Percentiles rank a stretch among this genome's conserved stretches.
These are phyloP conservation scores for Beauveria brongniartii DNA, from an alignment of 2,329 filamentous ascomycete genomes.

Conservation along the genomic window DNA sequence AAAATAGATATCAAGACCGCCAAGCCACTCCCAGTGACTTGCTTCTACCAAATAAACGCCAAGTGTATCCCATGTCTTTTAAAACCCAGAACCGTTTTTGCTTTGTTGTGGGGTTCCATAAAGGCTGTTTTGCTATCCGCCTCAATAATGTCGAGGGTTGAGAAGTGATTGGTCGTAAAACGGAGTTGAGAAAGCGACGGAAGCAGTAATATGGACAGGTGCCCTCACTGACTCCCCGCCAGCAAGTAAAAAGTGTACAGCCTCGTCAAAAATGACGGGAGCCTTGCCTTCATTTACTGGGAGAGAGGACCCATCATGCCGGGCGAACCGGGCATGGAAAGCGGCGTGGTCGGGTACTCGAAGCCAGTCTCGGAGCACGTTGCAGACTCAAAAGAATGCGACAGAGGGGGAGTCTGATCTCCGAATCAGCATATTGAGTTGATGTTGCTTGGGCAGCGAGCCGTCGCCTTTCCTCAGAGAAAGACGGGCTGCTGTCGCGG, in stretches of 20 bases:
- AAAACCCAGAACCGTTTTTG: background rate
- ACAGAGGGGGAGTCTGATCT: constrained; percentile 66
- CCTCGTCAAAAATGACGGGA: background rate
- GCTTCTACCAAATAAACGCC: constrained; percentile 8
- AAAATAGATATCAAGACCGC: constrained; percentile 8
- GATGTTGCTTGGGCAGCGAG: constrained; percentile 30
- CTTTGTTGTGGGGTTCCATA: background rate
- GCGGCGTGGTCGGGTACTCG: constrained; percentile 61
- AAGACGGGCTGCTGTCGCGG: constrained; percentile 1
- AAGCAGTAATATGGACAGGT: constrained; percentile 5
- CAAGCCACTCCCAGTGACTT: background rate
- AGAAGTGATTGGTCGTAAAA: background rate
- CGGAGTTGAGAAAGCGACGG: background rate
- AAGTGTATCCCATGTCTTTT: constrained; percentile 9
- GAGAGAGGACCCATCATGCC: constrained; percentile 34
- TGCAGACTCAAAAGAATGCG: constrained; percentile 61
- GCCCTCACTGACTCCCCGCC: background rate
- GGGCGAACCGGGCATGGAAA: constrained; percentile 66
- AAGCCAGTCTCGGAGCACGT: constrained; percentile 54
- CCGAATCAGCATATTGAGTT: constrained; percentile 41
- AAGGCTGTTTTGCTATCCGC: constrained; percentile 1
- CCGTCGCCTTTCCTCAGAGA: constrained; percentile 18
- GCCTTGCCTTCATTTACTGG: constrained; percentile 20
- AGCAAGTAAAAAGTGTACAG: background rate
- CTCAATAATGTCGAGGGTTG: background rate